Evolutionary conservation across 257 asterid genomes (phyloP).

Genomic region (Nemophila menziesii): DNA sequence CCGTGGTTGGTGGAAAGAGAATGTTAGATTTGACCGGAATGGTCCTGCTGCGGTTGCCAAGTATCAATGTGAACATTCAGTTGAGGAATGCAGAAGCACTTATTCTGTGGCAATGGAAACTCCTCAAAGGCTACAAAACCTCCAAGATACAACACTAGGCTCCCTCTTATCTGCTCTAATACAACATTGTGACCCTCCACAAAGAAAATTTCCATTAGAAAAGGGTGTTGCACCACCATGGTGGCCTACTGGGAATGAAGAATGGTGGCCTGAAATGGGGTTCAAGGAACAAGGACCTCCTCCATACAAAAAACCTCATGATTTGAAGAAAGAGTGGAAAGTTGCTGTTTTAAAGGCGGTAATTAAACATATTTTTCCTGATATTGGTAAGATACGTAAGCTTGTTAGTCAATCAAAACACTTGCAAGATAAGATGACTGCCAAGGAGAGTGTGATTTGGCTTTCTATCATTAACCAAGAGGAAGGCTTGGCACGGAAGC

Average conservation of each 20-base stretch:
- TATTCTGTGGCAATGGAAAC: slow-evolving; percentile 22
- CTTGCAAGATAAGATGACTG: slow-evolving; percentile 51
- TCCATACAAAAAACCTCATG: slow-evolving; percentile 53
- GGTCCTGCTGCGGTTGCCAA: slow-evolving; percentile 49
- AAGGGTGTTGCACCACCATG: slow-evolving; percentile 52
- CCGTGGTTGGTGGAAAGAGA: slow-evolving; percentile 63
- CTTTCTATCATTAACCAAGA: slow-evolving; percentile 43
- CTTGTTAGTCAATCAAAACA: slow-evolving; percentile 36
- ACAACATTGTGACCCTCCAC: slow-evolving; percentile 54
- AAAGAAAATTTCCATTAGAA: slow-evolving; percentile 39
- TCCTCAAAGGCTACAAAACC: slow-evolving; percentile 36
- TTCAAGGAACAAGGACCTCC: slow-evolving; percentile 32
- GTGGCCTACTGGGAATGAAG: slow-evolving; percentile 56
- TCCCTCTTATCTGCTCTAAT: slow-evolving; percentile 50
- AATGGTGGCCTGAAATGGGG: slow-evolving; percentile 38
- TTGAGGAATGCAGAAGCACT: slow-evolving; percentile 22
- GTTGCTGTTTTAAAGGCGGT: slow-evolving; percentile 40
- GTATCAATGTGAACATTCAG: slow-evolving; percentile 28
- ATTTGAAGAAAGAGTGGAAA: slow-evolving; percentile 44
- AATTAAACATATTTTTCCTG: slow-evolving; percentile 43
- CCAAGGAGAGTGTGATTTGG: slow-evolving; percentile 52
- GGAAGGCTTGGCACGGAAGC: slow-evolving; percentile 26
- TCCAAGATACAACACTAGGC: slow-evolving; percentile 46
- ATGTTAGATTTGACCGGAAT: slow-evolving; percentile 44
- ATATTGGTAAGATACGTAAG: slow-evolving; percentile 33